Base-by-base conservation (phyloP, 2,329 filamentous ascomycete genomes). In the Fusarium irregulare region DNA sequence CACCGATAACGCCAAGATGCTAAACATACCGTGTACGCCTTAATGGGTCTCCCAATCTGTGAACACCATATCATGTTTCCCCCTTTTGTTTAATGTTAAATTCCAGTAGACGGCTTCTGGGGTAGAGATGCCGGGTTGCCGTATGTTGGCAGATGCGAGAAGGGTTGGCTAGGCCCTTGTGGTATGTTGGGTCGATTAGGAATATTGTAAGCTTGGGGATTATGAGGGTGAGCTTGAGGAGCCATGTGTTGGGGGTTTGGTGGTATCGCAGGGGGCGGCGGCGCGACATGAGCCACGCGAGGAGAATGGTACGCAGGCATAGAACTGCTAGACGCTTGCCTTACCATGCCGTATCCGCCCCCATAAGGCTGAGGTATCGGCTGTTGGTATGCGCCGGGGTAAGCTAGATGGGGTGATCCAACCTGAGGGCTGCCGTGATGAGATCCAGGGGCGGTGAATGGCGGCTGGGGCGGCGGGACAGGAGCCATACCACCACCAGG, bases 71-170 rank as follows among this genome's bases (percentile, higher is more conserved):
- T 69, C 71, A 78, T 79, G 75, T 74, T 75, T 57, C 37, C 51
- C 66, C 49, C 45, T 47, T 54, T 69, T 64, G 56, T 53, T 66
- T 14, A 70, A 71, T 67, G 74, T 68, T 83, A 84, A 73, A 84
- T 81, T 74, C 82, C 83, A 63, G 83, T 82, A 34, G 84, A 80
- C 62, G 87, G 87, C 79, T 89, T 89, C 75, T 89, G 87, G 64
- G 87, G 87, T 75, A 89, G 76, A 32, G 85, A 86, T 32, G 87
- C 86, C 61, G 87, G 87, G 76, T 89, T 89, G 69, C 87, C 87
- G 71, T 88, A 89, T 45, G 86, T 78, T 21, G 80, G 86, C 68
- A 89, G 78, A 72, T 87, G 85, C 64, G 82, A 84, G 72, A 84
- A 88, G 8, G 82, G 76, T 72, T 85, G 85, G 55, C 75, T 76